Conservation (phyloP, 192 early-diverging fungal genomes). For the Linnemannia zychae region DNA sequence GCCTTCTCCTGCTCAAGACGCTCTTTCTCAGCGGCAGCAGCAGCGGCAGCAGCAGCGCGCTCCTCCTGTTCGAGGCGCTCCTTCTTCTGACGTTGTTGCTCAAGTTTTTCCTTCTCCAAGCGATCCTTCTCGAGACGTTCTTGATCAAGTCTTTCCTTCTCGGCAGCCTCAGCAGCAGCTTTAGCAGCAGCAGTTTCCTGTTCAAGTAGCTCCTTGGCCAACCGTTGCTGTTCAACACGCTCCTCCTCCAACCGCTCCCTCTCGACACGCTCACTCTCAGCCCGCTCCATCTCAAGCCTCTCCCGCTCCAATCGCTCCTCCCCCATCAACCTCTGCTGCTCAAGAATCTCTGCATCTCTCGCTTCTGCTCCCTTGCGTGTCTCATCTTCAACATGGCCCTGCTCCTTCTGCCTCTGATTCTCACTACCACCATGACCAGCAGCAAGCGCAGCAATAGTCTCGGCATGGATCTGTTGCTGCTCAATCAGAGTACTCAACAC, state of each 20-base stretch:
- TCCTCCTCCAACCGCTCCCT: not conserved
- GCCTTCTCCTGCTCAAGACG: slow-evolving; percentile 17
- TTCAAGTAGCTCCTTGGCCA: slow-evolving; percentile 12
- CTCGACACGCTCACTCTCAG: not conserved
- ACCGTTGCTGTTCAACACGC: not conserved
- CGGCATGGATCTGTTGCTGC: slow-evolving; percentile 42
- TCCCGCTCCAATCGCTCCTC: not conserved
- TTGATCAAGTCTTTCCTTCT: slow-evolving; percentile 13
- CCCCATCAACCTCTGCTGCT: not conserved
- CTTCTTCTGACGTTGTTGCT: slow-evolving; percentile 12
- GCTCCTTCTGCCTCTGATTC: not conserved
- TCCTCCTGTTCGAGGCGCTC: slow-evolving; percentile 35
- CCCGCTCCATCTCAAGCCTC: not conserved
- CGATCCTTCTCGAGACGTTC: not conserved
- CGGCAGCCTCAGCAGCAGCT: not conserved
- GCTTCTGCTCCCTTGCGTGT: not conserved
- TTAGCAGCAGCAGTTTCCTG: not conserved
- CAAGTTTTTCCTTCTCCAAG: slow-evolving; percentile 5
- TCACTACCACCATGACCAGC: not conserved
- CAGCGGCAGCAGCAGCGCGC: not conserved
- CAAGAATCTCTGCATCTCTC: not conserved
- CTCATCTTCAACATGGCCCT: not conserved
- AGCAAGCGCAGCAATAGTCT: slow-evolving; percentile 12
- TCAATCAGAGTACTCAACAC: slow-evolving; percentile 47
- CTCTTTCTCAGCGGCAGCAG: slow-evolving; percentile 16